Percentiles rank a stretch among this genome's conserved stretches.
These are phyloP conservation scores for Tetracladium marchalianum DNA, from an alignment of 495 filamentous ascomycete genomes.

Conservation along the genomic window DNA sequence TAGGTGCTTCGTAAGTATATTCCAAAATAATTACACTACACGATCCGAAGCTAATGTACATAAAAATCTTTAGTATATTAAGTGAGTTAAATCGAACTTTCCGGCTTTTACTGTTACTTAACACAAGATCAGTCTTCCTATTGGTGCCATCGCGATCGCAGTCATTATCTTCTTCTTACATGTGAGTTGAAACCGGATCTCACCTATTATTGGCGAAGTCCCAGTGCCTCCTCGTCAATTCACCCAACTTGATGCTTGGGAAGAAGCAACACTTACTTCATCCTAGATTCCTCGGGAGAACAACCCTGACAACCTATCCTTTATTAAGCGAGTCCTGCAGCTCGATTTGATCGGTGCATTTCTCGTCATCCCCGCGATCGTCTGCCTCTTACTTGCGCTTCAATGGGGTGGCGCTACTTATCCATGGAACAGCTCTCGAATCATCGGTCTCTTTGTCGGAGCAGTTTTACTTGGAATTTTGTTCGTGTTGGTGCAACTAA, in stretches of 20 bases:
- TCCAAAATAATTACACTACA: too few species aligned
- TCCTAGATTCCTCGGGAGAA: slow-evolving; percentile 22
- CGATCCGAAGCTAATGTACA: not conserved
- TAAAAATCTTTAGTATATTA: not conserved
- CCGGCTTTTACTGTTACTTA: not conserved
- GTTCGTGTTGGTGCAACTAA: slow-evolving; percentile 41
- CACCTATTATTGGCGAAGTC: slow-evolving; percentile 10
- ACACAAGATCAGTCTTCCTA: slow-evolving; percentile 31
- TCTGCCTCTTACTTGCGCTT: slow-evolving; percentile 51
- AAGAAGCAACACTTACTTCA: too few species aligned
- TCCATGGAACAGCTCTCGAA: slow-evolving; percentile 35
- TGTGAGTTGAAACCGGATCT: not conserved
- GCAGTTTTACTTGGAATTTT: slow-evolving; percentile 34
- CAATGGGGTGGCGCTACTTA: slow-evolving; percentile 52
- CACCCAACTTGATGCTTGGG: too few species aligned
- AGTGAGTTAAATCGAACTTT: not conserved
- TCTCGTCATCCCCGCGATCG: slow-evolving; percentile 40
- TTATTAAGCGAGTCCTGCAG: slow-evolving; percentile 30
- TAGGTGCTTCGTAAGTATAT: too few species aligned
- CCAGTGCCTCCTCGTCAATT: too few species aligned
- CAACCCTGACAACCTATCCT: slow-evolving; percentile 22
- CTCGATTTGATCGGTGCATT: slow-evolving; percentile 43
- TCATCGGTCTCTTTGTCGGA: slow-evolving; percentile 39
- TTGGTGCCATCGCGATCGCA: slow-evolving; percentile 46
- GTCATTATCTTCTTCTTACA: slow-evolving; percentile 44